Conservation (phyloP, 768 basidiomycete species). For the Lactarius sanguifluus region DNA sequence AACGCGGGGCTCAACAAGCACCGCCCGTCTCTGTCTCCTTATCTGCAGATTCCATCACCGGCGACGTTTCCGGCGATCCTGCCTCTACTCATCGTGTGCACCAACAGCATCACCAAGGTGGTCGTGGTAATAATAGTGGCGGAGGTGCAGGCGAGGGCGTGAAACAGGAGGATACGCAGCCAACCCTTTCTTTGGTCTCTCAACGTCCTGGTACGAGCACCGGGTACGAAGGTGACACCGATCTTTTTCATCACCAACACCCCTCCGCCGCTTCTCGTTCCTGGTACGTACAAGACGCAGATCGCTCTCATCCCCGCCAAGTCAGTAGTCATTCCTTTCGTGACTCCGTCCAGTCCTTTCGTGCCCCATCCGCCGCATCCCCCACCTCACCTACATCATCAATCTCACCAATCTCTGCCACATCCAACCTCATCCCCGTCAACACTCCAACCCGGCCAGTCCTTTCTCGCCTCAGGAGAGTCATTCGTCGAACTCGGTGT, state of each 20-base stretch:
- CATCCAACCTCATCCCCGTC: slow-evolving; percentile 33
- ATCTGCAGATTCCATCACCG: slow-evolving; percentile 22
- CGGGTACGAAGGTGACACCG: slow-evolving; percentile 58
- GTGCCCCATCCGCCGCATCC: slow-evolving; percentile 52
- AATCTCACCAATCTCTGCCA: slow-evolving; percentile 30
- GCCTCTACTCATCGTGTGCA: slow-evolving; percentile 10
- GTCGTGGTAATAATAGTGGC: slow-evolving; percentile 1
- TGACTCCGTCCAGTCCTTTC: slow-evolving; percentile 80
- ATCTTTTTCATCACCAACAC: slow-evolving; percentile 36
- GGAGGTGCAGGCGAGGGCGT: slow-evolving; percentile 29
- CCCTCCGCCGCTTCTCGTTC: slow-evolving; percentile 31
- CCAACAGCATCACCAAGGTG: slow-evolving; percentile 20
- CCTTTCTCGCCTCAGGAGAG: slow-evolving; percentile 63
- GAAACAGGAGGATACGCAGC: slow-evolving; percentile 45
- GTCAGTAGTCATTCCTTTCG: slow-evolving; percentile 67
- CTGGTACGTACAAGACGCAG: slow-evolving; percentile 46
- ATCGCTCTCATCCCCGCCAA: slow-evolving; percentile 40
- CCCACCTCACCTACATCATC: slow-evolving; percentile 40
- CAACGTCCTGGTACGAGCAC: slow-evolving; percentile 70
- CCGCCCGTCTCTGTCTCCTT: slow-evolving; percentile 30
- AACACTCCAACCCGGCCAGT: slow-evolving; percentile 47
- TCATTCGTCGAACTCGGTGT: slow-evolving; percentile 46
- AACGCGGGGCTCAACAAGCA: slow-evolving; percentile 38
- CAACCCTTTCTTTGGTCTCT: slow-evolving; percentile 38
- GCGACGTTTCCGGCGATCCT: slow-evolving; percentile 28